These are phyloP conservation scores for Leishmania arabica DNA, from an alignment of 208 protist species.

Conservation along the genomic window DNA sequence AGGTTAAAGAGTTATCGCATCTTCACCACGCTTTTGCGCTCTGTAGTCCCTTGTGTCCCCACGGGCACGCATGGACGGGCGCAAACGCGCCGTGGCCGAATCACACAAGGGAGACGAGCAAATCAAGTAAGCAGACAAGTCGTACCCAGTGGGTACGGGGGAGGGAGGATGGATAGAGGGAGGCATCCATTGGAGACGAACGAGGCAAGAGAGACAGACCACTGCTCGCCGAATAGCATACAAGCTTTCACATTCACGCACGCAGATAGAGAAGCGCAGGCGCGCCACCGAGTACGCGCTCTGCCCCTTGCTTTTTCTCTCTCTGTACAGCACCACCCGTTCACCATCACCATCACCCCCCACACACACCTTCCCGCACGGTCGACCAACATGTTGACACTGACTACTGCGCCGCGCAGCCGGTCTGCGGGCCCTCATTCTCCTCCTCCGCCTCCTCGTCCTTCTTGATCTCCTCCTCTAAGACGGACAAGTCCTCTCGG, in stretches of 20 bases:
- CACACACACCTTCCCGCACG: neutral
- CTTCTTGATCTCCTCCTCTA: constrained; percentile 40
- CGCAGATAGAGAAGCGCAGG: neutral
- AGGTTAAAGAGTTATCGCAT: neutral
- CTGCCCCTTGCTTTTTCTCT: neutral
- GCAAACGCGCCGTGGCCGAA: neutral
- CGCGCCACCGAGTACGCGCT: neutral
- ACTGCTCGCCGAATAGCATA: neutral
- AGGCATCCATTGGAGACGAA: neutral
- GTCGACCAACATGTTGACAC: neutral
- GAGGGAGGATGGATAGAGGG: neutral
- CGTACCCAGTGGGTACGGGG: neutral
- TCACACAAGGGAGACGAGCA: neutral
- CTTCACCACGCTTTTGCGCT: neutral
- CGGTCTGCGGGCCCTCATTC: constrained; percentile 34
- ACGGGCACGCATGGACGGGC: neutral
- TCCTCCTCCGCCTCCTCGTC: constrained; percentile 61
- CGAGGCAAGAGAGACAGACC: neutral
- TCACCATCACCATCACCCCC: neutral
- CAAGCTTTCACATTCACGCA: constrained; percentile 5
- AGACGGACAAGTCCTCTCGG: constrained; percentile 40
- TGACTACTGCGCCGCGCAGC: constrained; percentile 55
- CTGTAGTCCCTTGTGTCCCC: neutral
- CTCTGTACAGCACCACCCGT: neutral
- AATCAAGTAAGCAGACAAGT: neutral